These are phyloP conservation scores for Lasiosphaeria miniovina DNA, from an alignment of 495 filamentous ascomycete species.

Conservation along the genomic window DNA sequence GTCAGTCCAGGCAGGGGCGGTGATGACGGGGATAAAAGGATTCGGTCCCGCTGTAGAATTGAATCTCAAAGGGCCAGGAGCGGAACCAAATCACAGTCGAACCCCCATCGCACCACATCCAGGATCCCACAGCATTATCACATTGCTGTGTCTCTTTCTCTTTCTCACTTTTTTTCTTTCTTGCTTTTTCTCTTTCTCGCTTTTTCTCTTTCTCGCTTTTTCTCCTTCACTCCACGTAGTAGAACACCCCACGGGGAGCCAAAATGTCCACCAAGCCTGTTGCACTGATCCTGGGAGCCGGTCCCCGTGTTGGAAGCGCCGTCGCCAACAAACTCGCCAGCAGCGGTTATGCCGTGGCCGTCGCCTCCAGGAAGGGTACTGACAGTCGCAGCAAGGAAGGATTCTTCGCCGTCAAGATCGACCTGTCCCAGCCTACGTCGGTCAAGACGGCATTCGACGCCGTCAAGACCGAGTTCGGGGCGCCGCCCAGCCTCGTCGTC, in stretches of 20 bases:
- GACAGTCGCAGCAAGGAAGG: neutral
- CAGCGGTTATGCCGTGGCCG: neutral
- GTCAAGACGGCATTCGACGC: neutral
- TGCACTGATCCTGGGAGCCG: neutral
- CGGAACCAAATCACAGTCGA: neutral
- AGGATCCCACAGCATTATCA: neutral
- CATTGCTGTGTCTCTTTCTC: neutral
- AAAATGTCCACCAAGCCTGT: neutral
- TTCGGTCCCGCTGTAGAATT: neutral
- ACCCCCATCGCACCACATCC: neutral
- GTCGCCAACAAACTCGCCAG: neutral
- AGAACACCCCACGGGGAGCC: neutral
- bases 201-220: neutral
- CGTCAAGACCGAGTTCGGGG: neutral
- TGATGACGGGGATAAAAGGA: neutral
- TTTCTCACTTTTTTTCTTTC: neutral
- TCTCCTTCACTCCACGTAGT: neutral
- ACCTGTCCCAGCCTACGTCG: neutral
- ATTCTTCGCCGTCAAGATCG: neutral
- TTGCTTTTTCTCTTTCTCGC: neutral
- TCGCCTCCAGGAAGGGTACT: neutral
- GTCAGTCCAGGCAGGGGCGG: neutral
- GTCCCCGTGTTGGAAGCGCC: neutral
- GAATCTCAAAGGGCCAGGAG: neutral
- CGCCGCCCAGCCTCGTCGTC: neutral